These are phyloP conservation scores for Lachancea mirantina DNA, from an alignment of 805 yeast genomes.

Conservation along the genomic window DNA sequence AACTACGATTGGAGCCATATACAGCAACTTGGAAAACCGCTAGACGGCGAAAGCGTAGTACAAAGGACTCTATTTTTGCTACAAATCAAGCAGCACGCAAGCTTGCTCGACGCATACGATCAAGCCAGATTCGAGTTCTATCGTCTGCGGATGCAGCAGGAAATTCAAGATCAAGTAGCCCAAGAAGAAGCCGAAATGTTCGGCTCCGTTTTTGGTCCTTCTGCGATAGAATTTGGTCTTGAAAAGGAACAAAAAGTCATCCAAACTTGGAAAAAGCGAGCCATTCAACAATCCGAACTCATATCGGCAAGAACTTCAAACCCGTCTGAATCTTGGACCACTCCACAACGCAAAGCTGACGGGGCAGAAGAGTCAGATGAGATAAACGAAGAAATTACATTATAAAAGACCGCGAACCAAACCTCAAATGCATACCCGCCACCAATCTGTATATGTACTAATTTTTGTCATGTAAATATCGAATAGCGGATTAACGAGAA, in stretches of 20 bases:
- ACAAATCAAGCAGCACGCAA: slow-evolving; percentile 27
- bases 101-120: slow-evolving; percentile 65
- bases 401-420: not conserved
- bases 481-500: not conserved
- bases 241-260: slow-evolving; percentile 63
- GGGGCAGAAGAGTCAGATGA: slow-evolving; percentile 6
- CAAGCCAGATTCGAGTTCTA: slow-evolving; percentile 85
- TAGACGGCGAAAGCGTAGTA: slow-evolving; percentile 87
- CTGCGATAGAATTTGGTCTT: slow-evolving; percentile 61
- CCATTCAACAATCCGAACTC: slow-evolving; percentile 54
- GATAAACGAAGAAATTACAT: slow-evolving; percentile 6
- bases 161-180: slow-evolving; percentile 61
- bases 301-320: slow-evolving; percentile 40
- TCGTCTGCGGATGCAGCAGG: slow-evolving; percentile 75
- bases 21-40: slow-evolving; percentile 60
- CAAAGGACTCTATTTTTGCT: slow-evolving; percentile 61
- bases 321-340: slow-evolving; percentile 28
- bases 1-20: slow-evolving; percentile 71
- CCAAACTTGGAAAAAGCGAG: slow-evolving; percentile 67
- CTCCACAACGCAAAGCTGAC: slow-evolving; percentile 2
- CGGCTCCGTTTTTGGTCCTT: slow-evolving; percentile 65
- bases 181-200: slow-evolving; percentile 80
- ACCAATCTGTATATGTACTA: not conserved
- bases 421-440: not conserved
- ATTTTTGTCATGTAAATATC: slow-evolving; percentile 7